Base-by-base conservation (phyloP, 345 rosid species). In the Sisymbrium altissimum region DNA sequence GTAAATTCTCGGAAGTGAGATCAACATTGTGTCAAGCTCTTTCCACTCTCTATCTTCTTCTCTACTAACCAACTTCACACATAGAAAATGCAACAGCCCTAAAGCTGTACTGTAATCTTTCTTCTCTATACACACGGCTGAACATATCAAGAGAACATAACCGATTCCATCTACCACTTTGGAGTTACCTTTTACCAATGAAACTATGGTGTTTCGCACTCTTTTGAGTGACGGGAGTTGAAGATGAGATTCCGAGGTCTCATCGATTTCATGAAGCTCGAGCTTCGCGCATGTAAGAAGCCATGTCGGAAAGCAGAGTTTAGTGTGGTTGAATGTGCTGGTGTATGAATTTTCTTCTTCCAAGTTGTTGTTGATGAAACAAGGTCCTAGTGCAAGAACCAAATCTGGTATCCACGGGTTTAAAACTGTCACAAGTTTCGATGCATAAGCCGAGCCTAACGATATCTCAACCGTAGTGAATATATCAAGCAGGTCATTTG, bases 391-490 rank as follows among this genome's bases (percentile, higher is more conserved):
- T 66, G 88, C 91, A 69, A 95, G 87, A 82, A 88, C 73, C 80
- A 92, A 66, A 87, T 95, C 99, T 46, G 97, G 96, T 70, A 95
- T 75, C 97, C 99, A 95, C 49, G 88, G 81, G 80, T 80, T 90
- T 45, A 82, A 80, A 63, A 74, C 87, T 44, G 88, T 75, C 59
- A 87, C 48, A 71, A 92, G 76, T 33, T 85, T 83, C 39, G 79
- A 79, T 23, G 92, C 90, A 10, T 68, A 82, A 50, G 76, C 78
- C 14, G 87, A 83, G 40, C 96, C 85, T 71, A 85, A 9, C 49
- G 71, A 72, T 64, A 68, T 41, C 78, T 92, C 97, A 48, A 79
- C 71, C 5, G 83, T 71, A 41, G 78, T 53, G 49, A 88, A 72
- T 30, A 95, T 77, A 74, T 84, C 84, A 25, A 92, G 77, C 84